Percentiles rank a stretch among this genome's conserved stretches.
phyloP scores from a whole-genome alignment of 2,329 filamentous ascomycete genomes.

The Albifimbria verrucaria region DNA sequence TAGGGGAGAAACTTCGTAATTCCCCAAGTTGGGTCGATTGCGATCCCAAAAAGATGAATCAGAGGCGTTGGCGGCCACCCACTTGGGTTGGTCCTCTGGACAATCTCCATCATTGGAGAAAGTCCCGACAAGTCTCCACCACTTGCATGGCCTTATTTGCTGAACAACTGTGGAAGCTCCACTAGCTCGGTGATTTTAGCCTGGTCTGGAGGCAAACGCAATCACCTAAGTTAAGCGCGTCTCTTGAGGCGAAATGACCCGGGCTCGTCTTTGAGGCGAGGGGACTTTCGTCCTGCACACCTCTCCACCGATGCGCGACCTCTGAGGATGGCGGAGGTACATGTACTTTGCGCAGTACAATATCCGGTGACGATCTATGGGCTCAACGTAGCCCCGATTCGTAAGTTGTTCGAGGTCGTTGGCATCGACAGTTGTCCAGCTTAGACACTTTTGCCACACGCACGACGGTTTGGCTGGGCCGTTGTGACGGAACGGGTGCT shows the following conservation, averaged over 20 bases:
- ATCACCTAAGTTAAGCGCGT: conserved; percentile 22
- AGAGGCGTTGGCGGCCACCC: conserved; percentile 15
- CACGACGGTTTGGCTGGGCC: too few relatives aligned
- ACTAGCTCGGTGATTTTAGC: conserved; percentile 7
- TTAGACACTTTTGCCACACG: too few relatives aligned
- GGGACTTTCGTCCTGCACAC: background rate
- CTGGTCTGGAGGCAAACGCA: background rate
- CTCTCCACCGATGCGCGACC: background rate
- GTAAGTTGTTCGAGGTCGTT: background rate
- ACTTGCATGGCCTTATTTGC: background rate
- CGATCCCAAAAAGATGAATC: conserved; percentile 19
- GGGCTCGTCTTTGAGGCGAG: background rate
- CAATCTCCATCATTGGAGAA: conserved; percentile 11
- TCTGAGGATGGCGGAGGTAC: background rate
- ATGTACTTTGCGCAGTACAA: too few relatives aligned
- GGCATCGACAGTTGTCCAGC: background rate
- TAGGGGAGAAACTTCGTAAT: conserved; percentile 13
- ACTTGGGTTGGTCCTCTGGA: background rate
- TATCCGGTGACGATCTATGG: too few relatives aligned
- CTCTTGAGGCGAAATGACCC: conserved; percentile 7
- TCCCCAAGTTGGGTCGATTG: conserved; percentile 8
- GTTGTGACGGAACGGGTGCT: too few relatives aligned
- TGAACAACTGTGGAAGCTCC: conserved; percentile 13
- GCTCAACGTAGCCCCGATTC: background rate
- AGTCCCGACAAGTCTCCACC: background rate